Evolutionary conservation across 1,284 basidiomycete species (phyloP), one percentile per base, ranked within the genome.

Genomic region (Tilletia caries): DNA sequence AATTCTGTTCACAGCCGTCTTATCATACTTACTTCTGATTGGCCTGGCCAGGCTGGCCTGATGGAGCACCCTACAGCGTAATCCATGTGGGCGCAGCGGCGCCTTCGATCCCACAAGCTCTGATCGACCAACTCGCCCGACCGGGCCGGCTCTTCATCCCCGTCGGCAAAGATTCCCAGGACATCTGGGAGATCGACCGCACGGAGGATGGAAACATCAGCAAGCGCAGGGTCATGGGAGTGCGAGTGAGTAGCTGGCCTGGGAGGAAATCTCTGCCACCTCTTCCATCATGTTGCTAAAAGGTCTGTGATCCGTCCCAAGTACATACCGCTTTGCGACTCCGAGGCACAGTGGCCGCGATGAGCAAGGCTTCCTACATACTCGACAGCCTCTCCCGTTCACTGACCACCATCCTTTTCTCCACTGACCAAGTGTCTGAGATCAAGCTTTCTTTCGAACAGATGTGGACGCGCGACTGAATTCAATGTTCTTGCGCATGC

Each of bases 51-150:
- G 77, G 83, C 27, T 68, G 75, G 20, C 46, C 65, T 33, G 0
- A 6, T 1, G 67, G 73, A 87, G 93, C 88, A 0, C 92, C 92
- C 0, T 96, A 91, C 82, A 88, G 92, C 74, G 91, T 89, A 0
- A 98, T 98, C 64, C 95, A 98, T 78, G 95, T 98, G 25, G 95
- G 95, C 3, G 95, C 95, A 0, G 94, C 95, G 0, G 90, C 94
- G 0, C 90, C 92, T 0, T 46, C 64, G 0, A 71, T 79, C 3
- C 93, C 94, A 0, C 82, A 88, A 43, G 82, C 87, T 0, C 87
- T 98, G 0, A 82, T 98, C 32, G 88, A 92, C 18, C 86, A 86
- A 73, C 89, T 98, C 3, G 91, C 90, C 15, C 83, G 84, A 1
- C 93, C 93, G 0, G 95, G 95, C 1, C 86, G 92, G 65, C 92